Conservation (phyloP, 192 early-diverging fungal species). For the Diversispora epigaea region DNA sequence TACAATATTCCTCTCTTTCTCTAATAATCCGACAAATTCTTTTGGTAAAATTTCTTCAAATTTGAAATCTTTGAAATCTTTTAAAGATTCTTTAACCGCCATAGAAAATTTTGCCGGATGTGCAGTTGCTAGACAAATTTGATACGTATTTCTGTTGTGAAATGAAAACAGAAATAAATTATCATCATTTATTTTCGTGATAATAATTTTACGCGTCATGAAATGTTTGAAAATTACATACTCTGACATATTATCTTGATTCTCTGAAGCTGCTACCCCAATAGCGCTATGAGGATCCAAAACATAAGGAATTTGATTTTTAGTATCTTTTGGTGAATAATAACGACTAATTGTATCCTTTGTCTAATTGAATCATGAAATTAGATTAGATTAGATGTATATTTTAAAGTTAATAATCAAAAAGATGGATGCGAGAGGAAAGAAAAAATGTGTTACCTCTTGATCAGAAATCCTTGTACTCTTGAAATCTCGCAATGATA, state of each 20-base stretch:
- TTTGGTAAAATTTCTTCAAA: constrained; percentile 64
- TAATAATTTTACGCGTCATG: constrained; percentile 20
- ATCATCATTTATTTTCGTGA: constrained; percentile 28
- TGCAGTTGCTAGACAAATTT: constrained; percentile 83
- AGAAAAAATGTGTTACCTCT: constrained; percentile 34
- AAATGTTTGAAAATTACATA: neutral
- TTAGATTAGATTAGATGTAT: neutral
- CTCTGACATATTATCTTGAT: constrained; percentile 19
- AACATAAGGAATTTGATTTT: constrained; percentile 60
- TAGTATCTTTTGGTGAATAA: constrained; percentile 51
- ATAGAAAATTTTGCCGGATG: constrained; percentile 97
- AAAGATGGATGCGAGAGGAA: neutral
- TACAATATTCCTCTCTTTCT: constrained; percentile 66
- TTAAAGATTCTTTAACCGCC: constrained; percentile 77
- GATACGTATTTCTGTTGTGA: constrained; percentile 17
- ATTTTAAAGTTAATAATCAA: neutral
- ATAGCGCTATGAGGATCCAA: constrained; percentile 97
- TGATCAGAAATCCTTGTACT: constrained; percentile 73
- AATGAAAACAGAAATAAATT: constrained; percentile 15
- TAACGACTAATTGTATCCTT: constrained; percentile 71
- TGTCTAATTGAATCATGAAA: constrained; percentile 50
- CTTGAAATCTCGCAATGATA: constrained; percentile 71
- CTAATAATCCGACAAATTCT: constrained; percentile 68
- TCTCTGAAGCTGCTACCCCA: constrained; percentile 84
- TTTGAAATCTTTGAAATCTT: constrained; percentile 50